These are phyloP conservation scores for Ophiognomonia clavigignenti-juglandacearum DNA, from an alignment of 2,329 filamentous ascomycete genomes.

Conservation along the genomic window DNA sequence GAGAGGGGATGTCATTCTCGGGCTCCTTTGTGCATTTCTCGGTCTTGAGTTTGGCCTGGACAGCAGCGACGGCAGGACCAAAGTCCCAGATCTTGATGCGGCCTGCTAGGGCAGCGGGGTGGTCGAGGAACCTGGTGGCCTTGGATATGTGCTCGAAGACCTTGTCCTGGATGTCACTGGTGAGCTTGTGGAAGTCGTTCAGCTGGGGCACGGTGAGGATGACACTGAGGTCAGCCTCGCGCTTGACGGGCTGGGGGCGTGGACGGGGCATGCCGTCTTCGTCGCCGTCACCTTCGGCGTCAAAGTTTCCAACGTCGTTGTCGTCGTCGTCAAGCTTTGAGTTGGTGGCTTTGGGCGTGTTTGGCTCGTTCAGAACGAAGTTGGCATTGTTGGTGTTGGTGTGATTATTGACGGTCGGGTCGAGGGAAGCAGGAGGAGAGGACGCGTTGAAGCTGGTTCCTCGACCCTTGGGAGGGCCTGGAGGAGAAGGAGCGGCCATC, in stretches of 20 bases:
- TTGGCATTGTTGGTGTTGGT: neutral
- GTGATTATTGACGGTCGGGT: neutral
- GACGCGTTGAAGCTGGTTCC: neutral
- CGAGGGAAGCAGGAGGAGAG: neutral
- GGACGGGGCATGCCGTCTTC: conserved; percentile 30
- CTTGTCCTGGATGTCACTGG: conserved; percentile 24
- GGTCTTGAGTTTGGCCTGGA: neutral
- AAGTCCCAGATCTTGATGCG: conserved; percentile 16
- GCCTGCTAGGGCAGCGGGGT: conserved; percentile 9
- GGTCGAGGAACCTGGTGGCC: conserved; percentile 44
- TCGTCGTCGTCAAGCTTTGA: neutral
- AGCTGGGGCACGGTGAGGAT: conserved; percentile 44
- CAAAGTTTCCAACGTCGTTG: neutral
- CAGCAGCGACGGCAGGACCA: conserved; percentile 3
- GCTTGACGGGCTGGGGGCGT: conserved; percentile 29
- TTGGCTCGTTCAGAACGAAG: neutral
- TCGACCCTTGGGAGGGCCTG: neutral
- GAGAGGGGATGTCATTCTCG: no score
- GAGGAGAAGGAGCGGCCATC: neutral
- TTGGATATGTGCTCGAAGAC: conserved; percentile 34
- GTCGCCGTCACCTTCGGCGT: conserved; percentile 2
- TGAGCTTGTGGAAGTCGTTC: conserved; percentile 46
- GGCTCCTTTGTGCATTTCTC: neutral
- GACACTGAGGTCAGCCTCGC: conserved; percentile 47
- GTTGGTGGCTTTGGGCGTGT: neutral